phyloP scores from a whole-genome alignment of 176 grass and related monocot genomes.

The Secale cereale region DNA sequence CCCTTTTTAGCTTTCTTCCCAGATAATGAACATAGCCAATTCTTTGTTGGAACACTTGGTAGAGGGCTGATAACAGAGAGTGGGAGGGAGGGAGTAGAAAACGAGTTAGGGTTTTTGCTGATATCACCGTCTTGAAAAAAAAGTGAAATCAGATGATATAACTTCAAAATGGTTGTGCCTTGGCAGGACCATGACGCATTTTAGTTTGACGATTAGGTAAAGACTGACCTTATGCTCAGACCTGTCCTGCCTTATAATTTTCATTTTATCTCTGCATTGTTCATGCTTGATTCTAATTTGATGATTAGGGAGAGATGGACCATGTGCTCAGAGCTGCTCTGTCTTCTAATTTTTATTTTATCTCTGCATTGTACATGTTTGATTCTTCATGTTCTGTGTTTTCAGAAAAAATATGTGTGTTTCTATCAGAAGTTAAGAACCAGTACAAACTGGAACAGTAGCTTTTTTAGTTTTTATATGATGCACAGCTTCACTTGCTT shows the following conservation, averaged over 20 bases:
- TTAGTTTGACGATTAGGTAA: not conserved
- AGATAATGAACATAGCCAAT: not conserved
- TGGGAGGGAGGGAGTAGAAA: too few species aligned
- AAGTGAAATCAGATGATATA: too few species aligned
- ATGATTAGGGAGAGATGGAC: not conserved
- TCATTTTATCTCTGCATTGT: not conserved
- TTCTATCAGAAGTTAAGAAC: not conserved
- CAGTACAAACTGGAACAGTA: not conserved
- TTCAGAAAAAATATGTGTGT: not conserved
- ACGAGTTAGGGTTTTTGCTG: too few species aligned
- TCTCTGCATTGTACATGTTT: not conserved
- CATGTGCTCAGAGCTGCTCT: not conserved
- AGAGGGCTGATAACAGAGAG: not conserved
- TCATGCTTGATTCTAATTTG: not conserved
- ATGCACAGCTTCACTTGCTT: not conserved
- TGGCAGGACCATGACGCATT: not conserved
- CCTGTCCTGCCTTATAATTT: not conserved
- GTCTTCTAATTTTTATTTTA: not conserved
- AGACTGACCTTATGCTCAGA: not conserved
- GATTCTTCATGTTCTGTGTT: not conserved
- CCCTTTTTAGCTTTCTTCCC: not conserved
- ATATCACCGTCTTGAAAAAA: too few species aligned
- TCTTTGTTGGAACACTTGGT: not conserved
- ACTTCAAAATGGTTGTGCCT: not conserved
- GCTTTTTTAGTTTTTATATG: not conserved